phyloP scores from a whole-genome alignment of 257 asterid genomes.

The Solanum dulcamara region DNA sequence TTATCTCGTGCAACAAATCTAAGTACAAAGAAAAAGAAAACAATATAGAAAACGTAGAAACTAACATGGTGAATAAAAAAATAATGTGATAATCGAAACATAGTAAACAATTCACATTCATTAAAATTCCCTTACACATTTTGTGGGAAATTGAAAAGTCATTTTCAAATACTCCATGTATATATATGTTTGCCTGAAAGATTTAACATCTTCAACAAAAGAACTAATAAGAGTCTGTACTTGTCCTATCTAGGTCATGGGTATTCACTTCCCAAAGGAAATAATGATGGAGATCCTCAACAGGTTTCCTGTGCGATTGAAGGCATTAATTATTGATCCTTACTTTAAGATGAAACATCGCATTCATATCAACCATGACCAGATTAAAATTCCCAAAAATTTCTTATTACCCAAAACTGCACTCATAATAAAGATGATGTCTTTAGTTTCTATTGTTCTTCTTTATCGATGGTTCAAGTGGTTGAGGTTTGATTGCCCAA shows the following conservation, averaged over 20 bases:
- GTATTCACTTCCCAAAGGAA: not conserved
- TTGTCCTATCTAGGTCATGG: not conserved
- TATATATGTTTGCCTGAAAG: not conserved
- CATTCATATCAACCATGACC: not conserved
- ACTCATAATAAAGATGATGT: not conserved
- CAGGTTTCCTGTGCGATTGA: not conserved
- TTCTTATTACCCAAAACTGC: not conserved
- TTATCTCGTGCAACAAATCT: no score
- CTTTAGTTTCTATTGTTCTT: not conserved
- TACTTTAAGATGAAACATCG: not conserved
- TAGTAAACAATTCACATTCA: no score
- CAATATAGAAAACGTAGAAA: no score
- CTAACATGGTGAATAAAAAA: no score
- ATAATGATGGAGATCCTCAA: not conserved
- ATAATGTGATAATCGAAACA: no score
- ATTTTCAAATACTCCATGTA: not conserved
- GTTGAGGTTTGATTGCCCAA: no score
- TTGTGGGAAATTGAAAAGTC: no score
- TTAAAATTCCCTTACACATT: no score
- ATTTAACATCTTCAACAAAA: not conserved
- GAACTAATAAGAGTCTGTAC: not conserved
- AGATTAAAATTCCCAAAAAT: not conserved
- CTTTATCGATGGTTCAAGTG: not conserved
- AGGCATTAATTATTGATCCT: not conserved
- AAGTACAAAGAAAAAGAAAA: no score